Evolutionary conservation across 108 stramenopile species (phyloP).

Genomic region (Stephanodiscus triporus): DNA sequence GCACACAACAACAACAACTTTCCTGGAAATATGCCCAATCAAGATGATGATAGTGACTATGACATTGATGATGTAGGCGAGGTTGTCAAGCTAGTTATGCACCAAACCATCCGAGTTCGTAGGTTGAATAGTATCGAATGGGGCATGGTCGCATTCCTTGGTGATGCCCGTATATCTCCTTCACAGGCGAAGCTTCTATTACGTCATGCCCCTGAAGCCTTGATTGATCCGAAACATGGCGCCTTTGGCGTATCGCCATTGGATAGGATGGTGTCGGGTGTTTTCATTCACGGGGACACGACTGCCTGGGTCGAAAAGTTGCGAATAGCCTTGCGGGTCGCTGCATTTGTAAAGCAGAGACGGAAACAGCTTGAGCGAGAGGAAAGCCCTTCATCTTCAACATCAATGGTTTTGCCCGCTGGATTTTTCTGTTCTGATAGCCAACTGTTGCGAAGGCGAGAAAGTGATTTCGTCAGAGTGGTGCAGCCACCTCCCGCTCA

Average conservation of each 20-base stretch:
- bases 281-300: slow-evolving; percentile 52
- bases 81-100: slow-evolving; percentile 48
- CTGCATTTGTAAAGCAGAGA: slow-evolving; percentile 25
- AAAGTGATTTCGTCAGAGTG: slow-evolving; percentile 1
- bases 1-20: not conserved
- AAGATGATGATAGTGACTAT: slow-evolving; percentile 21
- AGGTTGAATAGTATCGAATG: slow-evolving; percentile 43
- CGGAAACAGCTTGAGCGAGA: slow-evolving; percentile 18
- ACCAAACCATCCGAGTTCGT: slow-evolving; percentile 39
- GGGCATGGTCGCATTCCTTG: slow-evolving; percentile 59
- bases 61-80: slow-evolving; percentile 42
- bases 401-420: slow-evolving; percentile 23
- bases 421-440: slow-evolving; percentile 24
- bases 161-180: slow-evolving; percentile 47
- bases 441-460: slow-evolving; percentile 21
- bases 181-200: slow-evolving; percentile 47
- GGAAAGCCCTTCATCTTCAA: not conserved
- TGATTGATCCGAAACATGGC: slow-evolving; percentile 47
- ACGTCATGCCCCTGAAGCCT: slow-evolving; percentile 33
- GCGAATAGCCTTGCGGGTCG: slow-evolving; percentile 42
- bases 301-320: slow-evolving; percentile 53
- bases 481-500: slow-evolving; percentile 1
- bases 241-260: slow-evolving; percentile 54
- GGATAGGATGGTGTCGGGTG: slow-evolving; percentile 51
- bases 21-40: not conserved